These are phyloP conservation scores for Talaromyces atroroseus DNA, from an alignment of 2,329 filamentous ascomycete genomes.

Conservation along the genomic window DNA sequence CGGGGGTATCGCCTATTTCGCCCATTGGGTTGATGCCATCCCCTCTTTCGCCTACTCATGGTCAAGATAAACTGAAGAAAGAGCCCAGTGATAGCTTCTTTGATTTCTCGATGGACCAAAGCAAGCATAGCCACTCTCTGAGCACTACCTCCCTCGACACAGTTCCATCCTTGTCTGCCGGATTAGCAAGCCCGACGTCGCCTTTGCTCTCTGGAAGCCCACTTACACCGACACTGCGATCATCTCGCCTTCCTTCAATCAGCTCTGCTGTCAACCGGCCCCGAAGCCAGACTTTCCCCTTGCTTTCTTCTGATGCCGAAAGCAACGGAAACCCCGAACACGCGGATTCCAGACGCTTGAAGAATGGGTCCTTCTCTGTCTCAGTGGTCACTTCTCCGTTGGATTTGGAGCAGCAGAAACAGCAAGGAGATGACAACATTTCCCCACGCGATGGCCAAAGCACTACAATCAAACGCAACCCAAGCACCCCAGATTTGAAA, in stretches of 20 bases:
- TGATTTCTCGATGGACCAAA: constrained; percentile 57
- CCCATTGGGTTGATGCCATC: constrained; percentile 61
- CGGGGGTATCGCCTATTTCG: constrained; percentile 66
- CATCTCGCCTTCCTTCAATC: constrained; percentile 43
- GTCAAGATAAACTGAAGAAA: constrained; percentile 62
- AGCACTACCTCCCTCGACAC: constrained; percentile 63
- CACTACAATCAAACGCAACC: constrained; percentile 39
- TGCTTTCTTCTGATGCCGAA: constrained; percentile 50
- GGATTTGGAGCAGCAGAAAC: constrained; percentile 36
- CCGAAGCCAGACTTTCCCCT: constrained; percentile 83
- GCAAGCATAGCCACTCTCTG: constrained; percentile 58
- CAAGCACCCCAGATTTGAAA: constrained; percentile 42
- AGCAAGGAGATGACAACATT: neutral
- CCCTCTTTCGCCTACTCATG: constrained; percentile 64
- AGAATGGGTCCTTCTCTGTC: constrained; percentile 33
- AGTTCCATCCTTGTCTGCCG: constrained; percentile 62
- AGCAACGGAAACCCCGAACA: constrained; percentile 46
- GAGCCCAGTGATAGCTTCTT: constrained; percentile 53
- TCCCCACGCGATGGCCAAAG: constrained; percentile 19
- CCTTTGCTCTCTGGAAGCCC: constrained; percentile 74
- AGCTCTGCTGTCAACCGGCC: constrained; percentile 62
- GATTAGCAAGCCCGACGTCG: constrained; percentile 66
- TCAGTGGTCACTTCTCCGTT: constrained; percentile 49
- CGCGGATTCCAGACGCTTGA: constrained; percentile 50
- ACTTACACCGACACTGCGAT: constrained; percentile 55